Conservation (phyloP, 768 basidiomycete genomes). For the Pleurotus tuber-regium region DNA sequence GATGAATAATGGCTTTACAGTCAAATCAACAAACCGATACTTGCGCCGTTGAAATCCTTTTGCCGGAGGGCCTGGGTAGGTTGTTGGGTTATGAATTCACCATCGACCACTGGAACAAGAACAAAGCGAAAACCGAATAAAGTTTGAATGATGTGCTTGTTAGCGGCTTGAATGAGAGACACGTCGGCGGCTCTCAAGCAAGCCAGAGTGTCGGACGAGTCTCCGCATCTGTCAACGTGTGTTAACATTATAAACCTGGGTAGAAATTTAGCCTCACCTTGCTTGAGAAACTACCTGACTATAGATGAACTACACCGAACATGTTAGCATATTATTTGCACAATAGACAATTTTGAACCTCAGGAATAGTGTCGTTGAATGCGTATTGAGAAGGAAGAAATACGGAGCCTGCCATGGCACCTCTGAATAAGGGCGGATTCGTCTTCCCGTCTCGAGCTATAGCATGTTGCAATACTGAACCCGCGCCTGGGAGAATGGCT, state of each 20-base stretch:
- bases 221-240: conserved; percentile 13
- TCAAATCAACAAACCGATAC: conserved; percentile 12
- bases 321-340: not conserved
- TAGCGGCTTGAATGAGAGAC: conserved; percentile 18
- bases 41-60: conserved; percentile 27
- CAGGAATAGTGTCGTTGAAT: conserved; percentile 24
- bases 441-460: conserved; percentile 30
- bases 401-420: conserved; percentile 26
- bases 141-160: conserved; percentile 17
- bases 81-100: conserved; percentile 25
- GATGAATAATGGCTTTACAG: conserved; percentile 17
- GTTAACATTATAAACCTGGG: not conserved
- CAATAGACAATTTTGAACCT: conserved; percentile 15
- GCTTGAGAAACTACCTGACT: conserved; percentile 8
- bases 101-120: conserved; percentile 33
- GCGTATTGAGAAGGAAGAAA: conserved; percentile 27
- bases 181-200: conserved; percentile 17
- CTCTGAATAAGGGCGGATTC: conserved; percentile 27
- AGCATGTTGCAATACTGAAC: conserved; percentile 31
- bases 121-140: conserved; percentile 24
- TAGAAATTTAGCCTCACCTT: conserved; percentile 3
- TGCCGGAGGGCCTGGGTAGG: conserved; percentile 24
- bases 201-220: not conserved
- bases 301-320: conserved; percentile 8
- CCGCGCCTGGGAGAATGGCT: too few relatives aligned